These are phyloP conservation scores for Aureobasidium melanogenum DNA, from an alignment of 2,329 filamentous ascomycete genomes.

Conservation along the genomic window DNA sequence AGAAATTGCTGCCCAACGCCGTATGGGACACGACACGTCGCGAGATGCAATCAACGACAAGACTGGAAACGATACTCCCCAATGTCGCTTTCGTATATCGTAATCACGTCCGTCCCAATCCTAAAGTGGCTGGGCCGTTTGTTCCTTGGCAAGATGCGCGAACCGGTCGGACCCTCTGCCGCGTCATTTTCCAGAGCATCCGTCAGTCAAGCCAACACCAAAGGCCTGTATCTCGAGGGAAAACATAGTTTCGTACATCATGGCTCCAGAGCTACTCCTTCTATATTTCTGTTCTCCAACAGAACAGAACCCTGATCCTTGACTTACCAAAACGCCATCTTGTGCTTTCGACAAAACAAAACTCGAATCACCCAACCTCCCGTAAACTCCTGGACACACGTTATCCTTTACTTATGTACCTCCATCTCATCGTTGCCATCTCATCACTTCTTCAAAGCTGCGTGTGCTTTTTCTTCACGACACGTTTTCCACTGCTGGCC, in stretches of 20 bases:
- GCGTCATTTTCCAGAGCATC: not conserved
- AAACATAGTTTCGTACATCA: conserved; percentile 7
- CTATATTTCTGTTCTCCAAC: not conserved
- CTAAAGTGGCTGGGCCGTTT: conserved; percentile 9
- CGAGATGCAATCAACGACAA: conserved; percentile 4
- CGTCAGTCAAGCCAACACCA: not conserved
- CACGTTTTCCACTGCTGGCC: not conserved
- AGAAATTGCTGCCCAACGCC: not conserved
- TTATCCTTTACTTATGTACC: not conserved
- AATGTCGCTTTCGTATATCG: not conserved
- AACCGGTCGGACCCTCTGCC: not conserved
- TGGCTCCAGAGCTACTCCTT: not conserved
- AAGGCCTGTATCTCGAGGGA: not conserved
- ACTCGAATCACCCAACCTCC: not conserved
- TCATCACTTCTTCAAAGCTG: conserved; percentile 5
- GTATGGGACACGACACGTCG: conserved; percentile 9
- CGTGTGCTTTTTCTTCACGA: not conserved
- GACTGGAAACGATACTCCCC: not conserved
- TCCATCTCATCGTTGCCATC: not conserved
- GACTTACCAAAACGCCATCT: not conserved
- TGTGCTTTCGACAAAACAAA: not conserved
- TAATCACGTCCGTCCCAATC: not conserved
- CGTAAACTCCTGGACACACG: not conserved
- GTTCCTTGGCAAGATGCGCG: not conserved
- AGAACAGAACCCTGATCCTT: not conserved